Base-by-base conservation (phyloP, 2,329 filamentous ascomycete species). In the Phaeosphaeriaceae sp. region DNA sequence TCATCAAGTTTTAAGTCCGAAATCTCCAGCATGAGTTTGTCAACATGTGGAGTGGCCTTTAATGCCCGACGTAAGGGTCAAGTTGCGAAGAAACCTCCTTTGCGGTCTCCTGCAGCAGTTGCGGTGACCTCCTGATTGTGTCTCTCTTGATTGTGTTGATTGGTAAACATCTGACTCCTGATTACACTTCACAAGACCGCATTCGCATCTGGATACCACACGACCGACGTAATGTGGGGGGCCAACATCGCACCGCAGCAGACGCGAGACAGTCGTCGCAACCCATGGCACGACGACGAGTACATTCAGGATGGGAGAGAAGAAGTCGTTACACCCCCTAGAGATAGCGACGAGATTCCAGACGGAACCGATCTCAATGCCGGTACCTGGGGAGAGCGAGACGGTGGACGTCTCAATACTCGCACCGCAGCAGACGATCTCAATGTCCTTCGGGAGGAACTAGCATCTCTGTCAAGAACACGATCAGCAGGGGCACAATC, bases 351-450 rank as follows among this genome's bases (percentile, higher is more conserved):
- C 53, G 59, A 71, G 40, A 61, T 57, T 52, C 66, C 73, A 10
- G 51, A 67, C 76, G 56, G 61, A 40, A 62, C 73, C 15, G 53
- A 55, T 27, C 50, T 57, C 76, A 70, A 74, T 73, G 67, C 68
- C 45, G 66, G 86, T 33, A 87, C 84, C 20, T 90, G 88, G 88
- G 88, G 88, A 15, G 88, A 90, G 71, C 76, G 80, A 47, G 85
- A 88, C 69, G 80, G 82, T 25, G 86, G 86, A 5, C 82, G 83
- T 22, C 80, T 83, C 10, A 83, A 82, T 66, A 81, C 83, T 41
- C 76, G 77, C 10, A 77, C 78, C 47, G 86, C 88, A 11, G 85
- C 86, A 81, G 81, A 86, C 58, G 86, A 89, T 20, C 87, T 83
- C 56, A 83, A 87, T 63, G 81, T 83, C 44, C 81, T 89, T 71